Conservation (phyloP, 1,139 yeast species). For the Citeromyces siamensis region DNA sequence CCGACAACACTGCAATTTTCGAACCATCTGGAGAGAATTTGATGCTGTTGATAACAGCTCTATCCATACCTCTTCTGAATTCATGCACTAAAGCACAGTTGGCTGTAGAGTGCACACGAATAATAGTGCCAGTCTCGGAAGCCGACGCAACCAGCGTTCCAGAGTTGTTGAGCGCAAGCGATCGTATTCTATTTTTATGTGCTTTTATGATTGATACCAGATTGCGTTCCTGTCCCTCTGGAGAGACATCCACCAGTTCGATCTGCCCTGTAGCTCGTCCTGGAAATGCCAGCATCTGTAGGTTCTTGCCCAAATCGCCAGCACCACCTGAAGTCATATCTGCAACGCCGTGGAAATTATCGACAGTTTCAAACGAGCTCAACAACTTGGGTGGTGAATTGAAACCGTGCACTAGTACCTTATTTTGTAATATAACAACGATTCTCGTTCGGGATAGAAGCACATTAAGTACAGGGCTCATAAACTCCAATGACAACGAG, state of each 20-base stretch:
- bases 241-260: constrained; percentile 61
- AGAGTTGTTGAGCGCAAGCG: constrained; percentile 54
- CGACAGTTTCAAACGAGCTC: constrained; percentile 59
- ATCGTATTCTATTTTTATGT: constrained; percentile 59
- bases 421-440: constrained; percentile 54
- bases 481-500: constrained; percentile 65
- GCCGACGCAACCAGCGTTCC: constrained; percentile 84
- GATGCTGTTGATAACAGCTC: constrained; percentile 73
- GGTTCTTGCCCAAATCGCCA: constrained; percentile 5
- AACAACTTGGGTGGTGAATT: constrained; percentile 65
- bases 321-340: constrained; percentile 20
- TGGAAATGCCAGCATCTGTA: constrained; percentile 54
- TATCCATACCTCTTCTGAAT: constrained; percentile 80
- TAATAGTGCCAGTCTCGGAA: constrained; percentile 76
- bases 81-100: constrained; percentile 68
- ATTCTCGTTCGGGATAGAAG: constrained; percentile 65
- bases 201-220: constrained; percentile 70
- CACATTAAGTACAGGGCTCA: constrained; percentile 62
- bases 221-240: constrained; percentile 47
- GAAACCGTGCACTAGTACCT: constrained; percentile 68
- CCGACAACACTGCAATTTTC: constrained; percentile 74
- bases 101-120: constrained; percentile 65
- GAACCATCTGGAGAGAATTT: constrained; percentile 68
- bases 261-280: constrained; percentile 61
- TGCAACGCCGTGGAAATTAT: constrained; percentile 58